Conservation (phyloP, 371 early-diverging fungal genomes). For the Saksenaea oblongispora region DNA sequence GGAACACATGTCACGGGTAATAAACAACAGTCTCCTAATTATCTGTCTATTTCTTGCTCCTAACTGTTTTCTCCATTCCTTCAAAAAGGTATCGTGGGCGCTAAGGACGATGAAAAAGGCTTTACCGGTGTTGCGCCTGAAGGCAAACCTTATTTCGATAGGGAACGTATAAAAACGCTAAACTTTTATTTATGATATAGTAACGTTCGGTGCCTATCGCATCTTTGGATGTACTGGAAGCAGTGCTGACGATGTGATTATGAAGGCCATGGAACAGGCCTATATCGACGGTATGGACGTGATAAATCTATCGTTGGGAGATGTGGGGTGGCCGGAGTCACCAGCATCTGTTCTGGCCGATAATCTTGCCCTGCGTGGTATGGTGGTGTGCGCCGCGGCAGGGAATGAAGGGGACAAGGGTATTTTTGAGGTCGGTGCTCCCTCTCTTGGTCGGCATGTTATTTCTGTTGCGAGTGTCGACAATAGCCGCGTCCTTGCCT, state of each 20-base stretch:
- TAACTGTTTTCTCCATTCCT: not conserved
- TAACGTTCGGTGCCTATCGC: slow-evolving; percentile 66
- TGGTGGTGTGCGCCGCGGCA: slow-evolving; percentile 52
- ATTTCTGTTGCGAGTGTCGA: slow-evolving; percentile 80
- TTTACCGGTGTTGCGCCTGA: slow-evolving; percentile 69
- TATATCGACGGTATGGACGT: slow-evolving; percentile 67
- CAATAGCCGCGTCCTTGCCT: slow-evolving; percentile 39
- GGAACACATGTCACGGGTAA: slow-evolving; percentile 66
- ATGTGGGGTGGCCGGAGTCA: slow-evolving; percentile 48
- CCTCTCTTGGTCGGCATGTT: slow-evolving; percentile 63
- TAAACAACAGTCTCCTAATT: not conserved
- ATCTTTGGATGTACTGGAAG: slow-evolving; percentile 79
- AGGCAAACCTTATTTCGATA: slow-evolving; percentile 21
- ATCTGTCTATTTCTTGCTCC: too few relatives aligned
- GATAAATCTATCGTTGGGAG: slow-evolving; percentile 43
- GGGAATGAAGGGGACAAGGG: slow-evolving; percentile 78
- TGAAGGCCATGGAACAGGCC: slow-evolving; percentile 73
- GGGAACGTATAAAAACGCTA: not conserved
- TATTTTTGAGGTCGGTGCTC: slow-evolving; percentile 58
- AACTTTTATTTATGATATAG: slow-evolving; percentile 14
- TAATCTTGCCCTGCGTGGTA: slow-evolving; percentile 31
- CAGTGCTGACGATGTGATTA: slow-evolving; percentile 70
- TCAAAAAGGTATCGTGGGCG: slow-evolving; percentile 60
- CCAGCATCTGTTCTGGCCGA: slow-evolving; percentile 43
- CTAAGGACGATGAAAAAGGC: slow-evolving; percentile 35